phyloP scores from a whole-genome alignment of 352 stramenopile species.

The Phytophthora sojae region DNA sequence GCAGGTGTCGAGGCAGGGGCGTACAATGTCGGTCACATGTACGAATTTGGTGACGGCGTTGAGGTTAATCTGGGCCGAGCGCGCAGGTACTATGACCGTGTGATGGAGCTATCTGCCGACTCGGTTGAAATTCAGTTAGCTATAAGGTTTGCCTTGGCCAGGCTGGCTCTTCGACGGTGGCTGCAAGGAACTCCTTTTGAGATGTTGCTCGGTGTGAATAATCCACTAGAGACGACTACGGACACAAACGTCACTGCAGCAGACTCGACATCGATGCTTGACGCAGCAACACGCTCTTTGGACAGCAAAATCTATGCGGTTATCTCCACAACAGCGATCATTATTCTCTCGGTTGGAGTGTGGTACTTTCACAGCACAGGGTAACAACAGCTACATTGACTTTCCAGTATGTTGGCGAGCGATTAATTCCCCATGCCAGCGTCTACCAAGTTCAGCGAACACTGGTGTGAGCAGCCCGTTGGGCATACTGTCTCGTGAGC shows the following conservation, averaged over 20 bases:
- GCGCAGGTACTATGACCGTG: constrained; percentile 67
- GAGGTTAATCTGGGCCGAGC: constrained; percentile 57
- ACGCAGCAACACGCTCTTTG: constrained; percentile 17
- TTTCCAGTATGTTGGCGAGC: background rate
- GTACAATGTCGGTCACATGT: constrained; percentile 82
- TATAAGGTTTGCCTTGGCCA: constrained; percentile 46
- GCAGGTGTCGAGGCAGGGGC: constrained; percentile 61
- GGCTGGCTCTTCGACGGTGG: constrained; percentile 47
- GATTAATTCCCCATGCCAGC: constrained; percentile 9
- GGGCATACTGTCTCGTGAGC: constrained; percentile 69
- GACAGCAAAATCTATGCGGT: constrained; percentile 18
- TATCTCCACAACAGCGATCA: constrained; percentile 27
- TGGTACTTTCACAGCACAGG: constrained; percentile 39
- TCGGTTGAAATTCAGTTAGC: constrained; percentile 41
- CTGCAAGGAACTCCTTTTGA: constrained; percentile 35
- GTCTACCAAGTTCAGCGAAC: constrained; percentile 55
- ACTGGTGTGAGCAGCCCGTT: constrained; percentile 79
- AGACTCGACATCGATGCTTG: constrained; percentile 18
- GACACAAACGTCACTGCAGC: constrained; percentile 16
- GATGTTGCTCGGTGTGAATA: constrained; percentile 15
- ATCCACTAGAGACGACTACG: background rate
- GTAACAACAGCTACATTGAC: constrained; percentile 4
- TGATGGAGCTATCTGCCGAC: constrained; percentile 53
- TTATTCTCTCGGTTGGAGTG: constrained; percentile 24
- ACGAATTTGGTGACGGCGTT: constrained; percentile 71